Evolutionary conservation across 352 stramenopile species (phyloP).

Genomic region (Pythium apleroticum): DNA sequence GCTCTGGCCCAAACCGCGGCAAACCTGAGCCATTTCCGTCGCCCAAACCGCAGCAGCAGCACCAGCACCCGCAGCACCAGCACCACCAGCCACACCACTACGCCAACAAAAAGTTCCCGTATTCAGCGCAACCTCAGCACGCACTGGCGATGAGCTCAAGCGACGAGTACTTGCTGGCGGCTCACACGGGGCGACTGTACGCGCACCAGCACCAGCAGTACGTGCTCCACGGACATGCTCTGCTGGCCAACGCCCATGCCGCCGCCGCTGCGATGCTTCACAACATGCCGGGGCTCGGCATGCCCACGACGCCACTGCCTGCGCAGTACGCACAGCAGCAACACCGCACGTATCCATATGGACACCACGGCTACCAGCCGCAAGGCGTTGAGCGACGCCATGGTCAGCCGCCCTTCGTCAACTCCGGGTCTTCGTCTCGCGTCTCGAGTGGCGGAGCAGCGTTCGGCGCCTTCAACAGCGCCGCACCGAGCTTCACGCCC

Average conservation of each 20-base stretch:
- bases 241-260: conserved; percentile 26
- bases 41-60: conserved; percentile 43
- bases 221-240: conserved; percentile 20
- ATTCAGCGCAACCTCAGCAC: conserved; percentile 2
- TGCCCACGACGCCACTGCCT: conserved; percentile 6
- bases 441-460: conserved; percentile 1
- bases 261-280: conserved; percentile 30
- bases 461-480: conserved; percentile 15
- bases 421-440: background rate
- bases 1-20: conserved; percentile 62
- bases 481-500: conserved; percentile 11
- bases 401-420: conserved; percentile 2
- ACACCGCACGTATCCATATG: conserved; percentile 11
- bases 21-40: conserved; percentile 66
- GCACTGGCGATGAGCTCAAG: conserved; percentile 12
- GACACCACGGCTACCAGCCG: background rate
- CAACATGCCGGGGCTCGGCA: conserved; percentile 19
- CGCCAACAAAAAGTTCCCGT: conserved; percentile 16
- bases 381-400: conserved; percentile 7
- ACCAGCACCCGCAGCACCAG: conserved; percentile 42
- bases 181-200: conserved; percentile 14
- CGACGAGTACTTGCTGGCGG: conserved; percentile 20
- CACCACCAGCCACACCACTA: conserved; percentile 7
- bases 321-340: conserved; percentile 4
- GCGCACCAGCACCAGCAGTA: conserved; percentile 23